Evolutionary conservation across 1,284 basidiomycete species (phyloP).

Genomic region (Cryptococcus neoformans): DNA sequence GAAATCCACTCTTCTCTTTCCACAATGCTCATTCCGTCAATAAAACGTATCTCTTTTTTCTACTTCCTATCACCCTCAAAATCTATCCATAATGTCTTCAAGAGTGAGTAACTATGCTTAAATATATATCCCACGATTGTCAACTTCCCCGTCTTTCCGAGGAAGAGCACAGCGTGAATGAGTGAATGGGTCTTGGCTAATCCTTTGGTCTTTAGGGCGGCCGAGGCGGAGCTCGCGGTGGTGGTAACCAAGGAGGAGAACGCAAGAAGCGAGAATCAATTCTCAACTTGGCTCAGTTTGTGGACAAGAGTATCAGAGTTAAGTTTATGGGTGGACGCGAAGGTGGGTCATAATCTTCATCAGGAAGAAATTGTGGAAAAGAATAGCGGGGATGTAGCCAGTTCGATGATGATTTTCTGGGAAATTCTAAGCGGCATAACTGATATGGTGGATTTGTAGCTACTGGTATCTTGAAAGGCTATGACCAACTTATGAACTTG

Average conservation of each 20-base stretch:
- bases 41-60: too few species aligned
- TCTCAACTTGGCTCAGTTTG: slow-evolving; percentile 91
- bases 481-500: slow-evolving; percentile 93
- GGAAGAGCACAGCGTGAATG: too few species aligned
- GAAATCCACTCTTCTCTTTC: too few species aligned
- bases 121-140: too few species aligned
- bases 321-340: slow-evolving; percentile 96
- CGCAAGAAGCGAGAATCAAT: slow-evolving; percentile 94
- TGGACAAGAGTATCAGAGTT: slow-evolving; percentile 86
- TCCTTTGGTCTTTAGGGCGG: slow-evolving; percentile 18
- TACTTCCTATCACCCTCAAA: too few species aligned
- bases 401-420: too few species aligned
- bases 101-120: too few species aligned
- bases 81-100: too few species aligned
- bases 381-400: neutral
- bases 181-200: neutral
- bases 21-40: too few species aligned
- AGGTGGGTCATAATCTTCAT: slow-evolving; percentile 56
- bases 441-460: slow-evolving; percentile 55
- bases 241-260: slow-evolving; percentile 51
- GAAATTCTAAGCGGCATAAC: too few species aligned
- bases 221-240: slow-evolving; percentile 40
- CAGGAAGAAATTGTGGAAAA: neutral
- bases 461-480: slow-evolving; percentile 88
- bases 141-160: too few species aligned